phyloP scores from a whole-genome alignment of 805 yeast genomes.

The Priceomyces fermenticarens region DNA sequence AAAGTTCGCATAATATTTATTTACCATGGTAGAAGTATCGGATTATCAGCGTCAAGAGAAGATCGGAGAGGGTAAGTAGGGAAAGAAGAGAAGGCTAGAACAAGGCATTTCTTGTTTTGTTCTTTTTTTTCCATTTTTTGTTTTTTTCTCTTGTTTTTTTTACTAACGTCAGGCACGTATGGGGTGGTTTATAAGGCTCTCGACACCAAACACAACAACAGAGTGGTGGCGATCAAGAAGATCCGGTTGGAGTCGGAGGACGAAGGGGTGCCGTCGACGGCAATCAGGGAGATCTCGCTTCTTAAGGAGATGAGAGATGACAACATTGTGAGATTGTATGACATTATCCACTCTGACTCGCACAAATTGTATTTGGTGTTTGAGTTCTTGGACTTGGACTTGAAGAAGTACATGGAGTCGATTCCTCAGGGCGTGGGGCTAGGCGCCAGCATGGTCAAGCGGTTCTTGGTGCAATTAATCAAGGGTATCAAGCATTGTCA shows the following conservation, averaged over 20 bases:
- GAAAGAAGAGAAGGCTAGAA: background rate
- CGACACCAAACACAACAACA: constrained; percentile 81
- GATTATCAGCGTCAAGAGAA: constrained; percentile 94
- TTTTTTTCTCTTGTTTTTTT: too few species aligned
- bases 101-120: background rate
- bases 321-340: constrained; percentile 85
- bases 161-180: constrained; percentile 61
- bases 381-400: constrained; percentile 90
- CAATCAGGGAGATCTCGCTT: constrained; percentile 92
- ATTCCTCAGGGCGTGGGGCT: constrained; percentile 88
- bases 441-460: constrained; percentile 86
- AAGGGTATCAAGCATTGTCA: constrained; percentile 93
- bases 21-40: constrained; percentile 74
- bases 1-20: too few species aligned
- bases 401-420: constrained; percentile 95
- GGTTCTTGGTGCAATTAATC: constrained; percentile 87
- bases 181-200: constrained; percentile 97
- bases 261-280: constrained; percentile 98
- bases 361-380: constrained; percentile 91
- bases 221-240: constrained; percentile 94
- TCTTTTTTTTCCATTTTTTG: background rate
- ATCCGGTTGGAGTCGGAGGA: constrained; percentile 94
- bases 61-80: constrained; percentile 81
- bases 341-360: constrained; percentile 91
- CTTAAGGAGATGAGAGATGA: constrained; percentile 92